A percentile compares a stretch with the other conserved stretches of the same genome.
Conservation (phyloP, 2,329 filamentous ascomycete genomes). For the Sporothrix schenckii region DNA sequence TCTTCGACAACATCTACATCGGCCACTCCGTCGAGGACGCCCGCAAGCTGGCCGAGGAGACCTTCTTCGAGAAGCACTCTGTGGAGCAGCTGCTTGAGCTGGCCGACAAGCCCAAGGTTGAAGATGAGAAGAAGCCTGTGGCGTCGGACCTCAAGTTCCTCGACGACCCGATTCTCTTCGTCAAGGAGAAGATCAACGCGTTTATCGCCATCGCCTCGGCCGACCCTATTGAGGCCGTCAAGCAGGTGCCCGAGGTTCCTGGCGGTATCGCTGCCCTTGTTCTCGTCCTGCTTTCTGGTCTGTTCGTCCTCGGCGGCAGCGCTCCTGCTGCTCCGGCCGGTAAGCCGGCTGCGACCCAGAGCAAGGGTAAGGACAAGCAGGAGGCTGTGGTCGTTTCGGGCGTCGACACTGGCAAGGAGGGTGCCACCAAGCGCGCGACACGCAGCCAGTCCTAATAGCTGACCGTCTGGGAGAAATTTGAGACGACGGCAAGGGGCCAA, state of each 20-base stretch:
- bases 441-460: conserved; percentile 55
- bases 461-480: neutral
- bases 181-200: conserved; percentile 90
- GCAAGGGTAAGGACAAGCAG: conserved; percentile 69
- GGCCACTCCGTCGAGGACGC: conserved; percentile 95
- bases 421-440: conserved; percentile 64
- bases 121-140: conserved; percentile 65
- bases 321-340: conserved; percentile 69
- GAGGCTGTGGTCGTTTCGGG: conserved; percentile 62
- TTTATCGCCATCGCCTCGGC: conserved; percentile 83
- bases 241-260: conserved; percentile 89
- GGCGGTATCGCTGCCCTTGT: conserved; percentile 75
- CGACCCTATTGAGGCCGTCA: conserved; percentile 80
- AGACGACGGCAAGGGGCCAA: neutral
- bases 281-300: conserved; percentile 67
- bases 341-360: conserved; percentile 66
- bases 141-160: conserved; percentile 81
- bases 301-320: conserved; percentile 58
- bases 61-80: conserved; percentile 84
- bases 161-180: conserved; percentile 83
- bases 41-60: conserved; percentile 83
- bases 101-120: conserved; percentile 74
- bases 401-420: conserved; percentile 69
- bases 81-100: conserved; percentile 80
- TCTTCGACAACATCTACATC: conserved; percentile 99